Evolutionary conservation across 306 rosid genomes (phyloP).

Genomic region (Corylus heterophylla): DNA sequence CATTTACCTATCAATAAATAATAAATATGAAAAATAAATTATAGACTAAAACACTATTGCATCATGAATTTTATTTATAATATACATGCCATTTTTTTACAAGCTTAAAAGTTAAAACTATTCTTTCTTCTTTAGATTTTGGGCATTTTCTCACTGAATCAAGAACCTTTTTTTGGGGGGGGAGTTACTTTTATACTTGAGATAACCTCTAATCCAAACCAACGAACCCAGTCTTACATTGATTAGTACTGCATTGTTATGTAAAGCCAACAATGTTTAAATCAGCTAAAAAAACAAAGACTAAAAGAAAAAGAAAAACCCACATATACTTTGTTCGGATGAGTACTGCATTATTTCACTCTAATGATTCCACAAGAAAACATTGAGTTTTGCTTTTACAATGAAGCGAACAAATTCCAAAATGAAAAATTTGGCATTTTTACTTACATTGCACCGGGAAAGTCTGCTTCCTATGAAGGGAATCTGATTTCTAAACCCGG

Average conservation of each 20-base stretch:
- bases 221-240: neutral
- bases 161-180: neutral
- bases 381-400: neutral
- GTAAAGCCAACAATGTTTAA: neutral
- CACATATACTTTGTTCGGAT: neutral
- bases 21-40: too few species aligned
- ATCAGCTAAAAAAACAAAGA: neutral
- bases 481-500: conserved; percentile 4
- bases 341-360: neutral
- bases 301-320: neutral
- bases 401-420: neutral
- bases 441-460: conserved; percentile 17
- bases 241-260: neutral
- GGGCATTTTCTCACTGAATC: neutral
- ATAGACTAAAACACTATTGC: neutral
- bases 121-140: neutral
- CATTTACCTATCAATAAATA: too few species aligned
- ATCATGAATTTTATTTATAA: neutral
- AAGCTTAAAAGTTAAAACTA: neutral
- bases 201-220: neutral
- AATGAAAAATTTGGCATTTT: conserved; percentile 1
- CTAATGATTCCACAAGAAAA: neutral
- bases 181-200: neutral
- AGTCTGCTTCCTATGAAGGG: conserved; percentile 2
- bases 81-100: neutral